These are phyloP conservation scores for Cladosporium sphaerospermum DNA, from an alignment of 2,329 filamentous ascomycete species.

Conservation along the genomic window DNA sequence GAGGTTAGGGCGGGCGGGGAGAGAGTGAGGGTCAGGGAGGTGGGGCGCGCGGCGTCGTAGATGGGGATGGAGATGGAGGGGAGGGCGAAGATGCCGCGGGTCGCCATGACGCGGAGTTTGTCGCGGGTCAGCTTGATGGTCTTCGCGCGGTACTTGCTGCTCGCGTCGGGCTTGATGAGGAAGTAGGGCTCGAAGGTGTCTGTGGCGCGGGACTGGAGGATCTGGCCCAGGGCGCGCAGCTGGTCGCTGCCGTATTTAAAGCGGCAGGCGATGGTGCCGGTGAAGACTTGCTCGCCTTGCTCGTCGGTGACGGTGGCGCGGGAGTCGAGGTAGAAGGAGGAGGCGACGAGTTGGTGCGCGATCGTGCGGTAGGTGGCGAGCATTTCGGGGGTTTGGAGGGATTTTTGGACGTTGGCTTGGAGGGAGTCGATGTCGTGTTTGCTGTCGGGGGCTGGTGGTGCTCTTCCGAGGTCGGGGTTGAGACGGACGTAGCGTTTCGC, in stretches of 20 bases:
- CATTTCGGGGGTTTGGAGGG: slow-evolving; percentile 22
- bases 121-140: slow-evolving; percentile 18
- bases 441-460: slow-evolving; percentile 28
- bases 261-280: slow-evolving; percentile 28
- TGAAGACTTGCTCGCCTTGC: slow-evolving; percentile 27
- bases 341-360: slow-evolving; percentile 32
- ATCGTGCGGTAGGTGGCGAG: slow-evolving; percentile 22
- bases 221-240: slow-evolving; percentile 26
- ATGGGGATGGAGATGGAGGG: slow-evolving; percentile 28
- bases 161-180: slow-evolving; percentile 17
- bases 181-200: slow-evolving; percentile 32
- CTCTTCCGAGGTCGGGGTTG: slow-evolving; percentile 19
- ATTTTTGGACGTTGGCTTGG: slow-evolving; percentile 28
- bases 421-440: slow-evolving; percentile 29
- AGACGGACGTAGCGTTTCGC: slow-evolving; percentile 22
- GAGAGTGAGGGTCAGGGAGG: slow-evolving; percentile 30
- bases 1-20: slow-evolving; percentile 23
- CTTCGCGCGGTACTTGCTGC: slow-evolving; percentile 13
- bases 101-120: slow-evolving; percentile 22
- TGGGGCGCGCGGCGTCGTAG: slow-evolving; percentile 25
- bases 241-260: slow-evolving; percentile 30
- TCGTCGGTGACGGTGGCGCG: slow-evolving; percentile 27
- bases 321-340: slow-evolving; percentile 34
- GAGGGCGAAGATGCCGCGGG: slow-evolving; percentile 25
- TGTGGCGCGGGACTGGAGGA: slow-evolving; percentile 22